Conservation (phyloP, 75 land plant species). For the Cupressus sempervirens region DNA sequence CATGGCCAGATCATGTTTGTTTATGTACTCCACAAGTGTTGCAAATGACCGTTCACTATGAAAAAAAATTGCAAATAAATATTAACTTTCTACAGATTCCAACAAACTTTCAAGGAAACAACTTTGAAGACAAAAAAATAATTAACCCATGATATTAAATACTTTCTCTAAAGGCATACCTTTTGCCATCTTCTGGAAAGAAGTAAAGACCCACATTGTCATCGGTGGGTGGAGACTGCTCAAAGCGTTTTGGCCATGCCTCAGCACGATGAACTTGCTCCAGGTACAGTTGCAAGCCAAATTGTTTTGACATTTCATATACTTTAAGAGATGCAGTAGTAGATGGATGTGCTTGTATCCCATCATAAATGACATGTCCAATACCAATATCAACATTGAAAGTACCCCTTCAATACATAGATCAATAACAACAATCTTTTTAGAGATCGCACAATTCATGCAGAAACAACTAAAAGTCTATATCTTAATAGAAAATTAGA, state of each 20-base stretch:
- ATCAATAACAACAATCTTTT: background rate
- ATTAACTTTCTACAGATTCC: background rate
- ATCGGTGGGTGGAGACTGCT: constrained; percentile 18
- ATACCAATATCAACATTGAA: background rate
- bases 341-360: constrained; percentile 31
- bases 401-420: constrained; percentile 5
- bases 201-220: constrained; percentile 38
- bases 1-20: constrained; percentile 1
- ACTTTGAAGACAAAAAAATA: background rate
- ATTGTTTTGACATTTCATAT: constrained; percentile 8
- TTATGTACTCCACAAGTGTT: background rate
- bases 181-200: constrained; percentile 19
- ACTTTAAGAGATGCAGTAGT: constrained; percentile 33
- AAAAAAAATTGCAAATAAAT: background rate
- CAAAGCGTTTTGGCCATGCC: constrained; percentile 41
- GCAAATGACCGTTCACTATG: background rate
- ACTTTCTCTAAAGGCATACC: background rate
- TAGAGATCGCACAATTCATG: background rate
- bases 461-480: background rate
- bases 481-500: background rate
- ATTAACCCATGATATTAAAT: background rate
- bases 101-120: background rate
- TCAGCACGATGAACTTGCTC: constrained; percentile 17
- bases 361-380: background rate
- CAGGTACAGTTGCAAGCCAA: constrained; percentile 9